Base-by-base conservation (phyloP, 2,329 filamentous ascomycete species). In the Leptodontidium sp. region DNA sequence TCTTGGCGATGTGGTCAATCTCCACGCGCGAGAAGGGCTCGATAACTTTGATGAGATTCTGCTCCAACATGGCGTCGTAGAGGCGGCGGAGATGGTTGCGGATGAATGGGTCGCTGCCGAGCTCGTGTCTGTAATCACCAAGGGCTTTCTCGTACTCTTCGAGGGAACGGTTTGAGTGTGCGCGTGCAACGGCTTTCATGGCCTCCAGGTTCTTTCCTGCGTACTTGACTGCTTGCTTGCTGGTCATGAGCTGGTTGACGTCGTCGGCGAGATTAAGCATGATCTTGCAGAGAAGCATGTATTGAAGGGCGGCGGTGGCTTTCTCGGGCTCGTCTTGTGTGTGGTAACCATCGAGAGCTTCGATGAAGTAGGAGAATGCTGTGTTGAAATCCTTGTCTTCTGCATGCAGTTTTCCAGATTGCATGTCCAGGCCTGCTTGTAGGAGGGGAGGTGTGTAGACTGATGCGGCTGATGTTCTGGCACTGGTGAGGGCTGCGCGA, bases 381-480 rank as follows among this genome's bases (percentile, higher is more conserved):
- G 96, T 99, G 84, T 97, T 98, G 87, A 99, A 99, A 84, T 99
- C 97, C 83, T 94, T 93, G 80, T 99, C 96, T 83, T 99, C 97
- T 29, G 96, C 96, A 81, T 99, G 97, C 68, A 99, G 89, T 91
- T 98, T 98, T 74, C 96, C 97, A 73, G 93, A 97, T 85, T 99
- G 96, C 96, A 99, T 98, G 79, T 99, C 96, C 74, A 99, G 88
- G 76, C 96, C 94, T 57, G 96, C 96, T 84, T 99, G 97, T 68
- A 99, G 87, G 74, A 97, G 86, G 3, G 97, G 96, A 63, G 96
- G 96, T 29, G 94, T 98, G 85, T 99, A 99, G 72, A 99, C 96
- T 35, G 94, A 97, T 61, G 97, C 96, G 66, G 97, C 96, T 76
- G 93, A 97, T 58, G 96, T 99, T 77, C 96, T 91, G 67, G 96